Base-by-base conservation (phyloP, 192 early-diverging fungal genomes). In the Coemansia sp. region DNA sequence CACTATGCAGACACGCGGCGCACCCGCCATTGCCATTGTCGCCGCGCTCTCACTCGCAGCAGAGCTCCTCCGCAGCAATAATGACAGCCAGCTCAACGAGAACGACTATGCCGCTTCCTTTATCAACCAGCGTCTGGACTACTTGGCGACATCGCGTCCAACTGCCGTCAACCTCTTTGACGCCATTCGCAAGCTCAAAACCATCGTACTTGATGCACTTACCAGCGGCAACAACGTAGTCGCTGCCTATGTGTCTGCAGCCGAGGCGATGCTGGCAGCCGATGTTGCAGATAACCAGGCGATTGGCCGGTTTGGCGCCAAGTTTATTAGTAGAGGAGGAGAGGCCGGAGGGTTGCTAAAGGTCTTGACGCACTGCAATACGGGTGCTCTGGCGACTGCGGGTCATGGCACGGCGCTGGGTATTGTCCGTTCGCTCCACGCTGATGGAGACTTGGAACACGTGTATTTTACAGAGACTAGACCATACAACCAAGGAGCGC, bases 151-250 rank as follows among this genome's bases (percentile, higher is more conserved):
- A 11, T 95, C 96, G 37, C 90, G 97, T 1, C 97, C 96, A 2
- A 99, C 97, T 0, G 97, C 96, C 6, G 96, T 99, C 65, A 97
- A 99, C 71, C 84, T 99, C 38, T 96, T 96, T 74, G 94, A 96
- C 65, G 94, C 96, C 0, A 51, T 78, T 1, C 60, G 68, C 11
- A 87, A 87, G 60, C 85, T 90, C 17, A 64, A 71, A 37, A 19
- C 27, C 11, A 65, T 68, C 0, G 71, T 73, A 0, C 51, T 41
- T 0, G 51, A 73, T 0, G 45, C 64, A 12, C 5, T 38, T 6
- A 27, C 68, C 0, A 75, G 60, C 6, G 71, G 79, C 27, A 45
- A 54, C 6, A 60, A 82, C 14, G 86, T 94, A 4, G 83, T 86
- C 6, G 51, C 70, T 12, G 86, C 87, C n/a, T 91, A 94, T 62